A percentile compares a stretch with the other conserved stretches of the same genome.
Conservation (phyloP, 2,329 filamentous ascomycete species). For the Fusarium sulawesiense region DNA sequence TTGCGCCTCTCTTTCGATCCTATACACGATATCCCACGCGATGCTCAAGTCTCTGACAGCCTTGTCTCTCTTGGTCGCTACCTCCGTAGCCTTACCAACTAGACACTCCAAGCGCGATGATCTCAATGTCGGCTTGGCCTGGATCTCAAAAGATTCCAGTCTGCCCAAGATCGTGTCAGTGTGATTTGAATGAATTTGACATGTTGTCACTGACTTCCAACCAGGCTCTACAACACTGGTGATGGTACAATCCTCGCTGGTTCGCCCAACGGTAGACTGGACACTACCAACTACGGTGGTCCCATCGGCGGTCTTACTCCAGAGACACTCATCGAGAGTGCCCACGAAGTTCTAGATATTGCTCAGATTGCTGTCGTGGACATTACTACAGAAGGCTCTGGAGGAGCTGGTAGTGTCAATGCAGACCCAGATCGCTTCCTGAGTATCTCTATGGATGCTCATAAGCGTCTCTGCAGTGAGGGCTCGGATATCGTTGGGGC, state of each 20-base stretch:
- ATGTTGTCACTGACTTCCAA: neutral
- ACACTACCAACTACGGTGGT: conserved; percentile 50
- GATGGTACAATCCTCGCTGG: conserved; percentile 50
- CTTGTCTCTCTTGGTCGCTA: neutral
- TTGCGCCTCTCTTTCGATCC: neutral
- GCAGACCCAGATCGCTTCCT: neutral
- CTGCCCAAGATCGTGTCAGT: conserved; percentile 47
- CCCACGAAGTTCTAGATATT: conserved; percentile 48
- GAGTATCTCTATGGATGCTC: neutral
- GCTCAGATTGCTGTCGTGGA: conserved; percentile 48
- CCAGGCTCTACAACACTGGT: conserved; percentile 7
- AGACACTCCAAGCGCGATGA: neutral
- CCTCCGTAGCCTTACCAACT: neutral
- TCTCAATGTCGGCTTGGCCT: neutral
- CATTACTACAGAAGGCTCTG: conserved; percentile 31
- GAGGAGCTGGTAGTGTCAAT: neutral
- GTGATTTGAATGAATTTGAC: neutral
- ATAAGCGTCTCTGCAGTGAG: conserved; percentile 47
- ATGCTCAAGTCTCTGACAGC: neutral
- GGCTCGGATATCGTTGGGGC: conserved; percentile 47
- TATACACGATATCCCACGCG: neutral
- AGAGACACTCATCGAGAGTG: conserved; percentile 47
- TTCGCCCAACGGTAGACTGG: conserved; percentile 50
- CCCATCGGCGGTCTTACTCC: conserved; percentile 41
- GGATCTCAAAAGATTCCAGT: neutral